Evolutionary conservation across 1,284 basidiomycete genomes (phyloP), one percentile per base, ranked within the genome.

Genomic region (Anthracocystis panici-leucophaei): DNA sequence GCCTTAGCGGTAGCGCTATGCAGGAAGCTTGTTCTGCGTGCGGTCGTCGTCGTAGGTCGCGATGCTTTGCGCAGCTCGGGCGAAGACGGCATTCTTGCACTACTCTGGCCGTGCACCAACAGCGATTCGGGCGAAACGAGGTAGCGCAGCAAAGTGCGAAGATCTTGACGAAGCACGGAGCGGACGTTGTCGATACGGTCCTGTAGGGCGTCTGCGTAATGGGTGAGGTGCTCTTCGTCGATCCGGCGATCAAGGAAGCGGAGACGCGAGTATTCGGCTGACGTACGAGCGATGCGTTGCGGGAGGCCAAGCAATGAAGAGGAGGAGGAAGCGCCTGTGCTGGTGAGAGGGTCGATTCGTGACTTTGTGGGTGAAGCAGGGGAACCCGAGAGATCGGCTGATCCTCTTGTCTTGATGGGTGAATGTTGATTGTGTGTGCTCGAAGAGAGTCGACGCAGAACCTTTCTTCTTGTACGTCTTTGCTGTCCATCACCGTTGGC

Each of bases 251-350:
- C 89, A 77, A 97, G 92, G 84, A 97, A 98, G 38, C 94, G 88
- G n/a, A 97, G 88, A 83, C 97, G 94, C 3, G 90, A 93, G 83
- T 95, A 97, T 85, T 97, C 95, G 12, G 91, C 88, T 12, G 94
- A 93, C 16, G 95, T 92, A 53, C 95, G 90, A 16, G 90, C 89
- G 5, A 97, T 88, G 80, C 94, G 91, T 84, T 97, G 97, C 5
- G 92, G 54, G 1, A 65, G 56, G 2, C 68, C 69, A 2, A 68
- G 62, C 20, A 72, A 33, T 1, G 71, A 61, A 3, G 58, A 23
- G 21, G 65, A 60, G 18, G 65, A 16, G 23, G 57, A 20, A 7
- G 41, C 38, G 11, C 38, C 11, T 21, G 41, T 25, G 31, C 44
- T 46, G 9, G 35, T 29, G 12, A 61, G n/a, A 5, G 51, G 50